Percentiles rank a stretch among this genome's conserved stretches.
These are phyloP conservation scores for Mrakia gelida DNA, from an alignment of 768 basidiomycete genomes.

Conservation along the genomic window DNA sequence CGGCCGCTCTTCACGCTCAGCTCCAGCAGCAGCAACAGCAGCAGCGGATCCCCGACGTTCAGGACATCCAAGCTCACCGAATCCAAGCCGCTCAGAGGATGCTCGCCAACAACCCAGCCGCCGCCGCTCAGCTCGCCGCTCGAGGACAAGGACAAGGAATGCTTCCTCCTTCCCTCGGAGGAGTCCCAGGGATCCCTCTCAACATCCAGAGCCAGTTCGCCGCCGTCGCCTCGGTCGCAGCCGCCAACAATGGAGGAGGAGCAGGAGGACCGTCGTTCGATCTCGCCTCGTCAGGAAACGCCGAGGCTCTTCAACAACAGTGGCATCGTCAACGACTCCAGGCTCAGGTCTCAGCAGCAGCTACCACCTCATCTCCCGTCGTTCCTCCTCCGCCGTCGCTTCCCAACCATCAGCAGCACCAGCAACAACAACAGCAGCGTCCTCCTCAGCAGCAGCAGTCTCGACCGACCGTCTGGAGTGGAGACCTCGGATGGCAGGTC, in stretches of 20 bases:
- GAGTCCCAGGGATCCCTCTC: not conserved
- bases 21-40: constrained; percentile 1
- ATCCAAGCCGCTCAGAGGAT: constrained; percentile 1
- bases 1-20: not conserved
- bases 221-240: not conserved
- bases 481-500: constrained; percentile 15
- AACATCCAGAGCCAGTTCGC: not conserved
- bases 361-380: not conserved
- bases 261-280: not conserved
- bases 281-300: not conserved
- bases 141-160: not conserved
- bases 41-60: constrained; percentile 1
- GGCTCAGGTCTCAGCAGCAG: not conserved
- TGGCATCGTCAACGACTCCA: constrained; percentile 4
- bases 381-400: not conserved
- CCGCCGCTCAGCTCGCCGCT: not conserved
- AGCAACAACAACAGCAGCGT: not conserved
- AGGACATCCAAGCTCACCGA: constrained; percentile 10
- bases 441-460: not conserved
- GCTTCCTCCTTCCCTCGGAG: too few relatives aligned
- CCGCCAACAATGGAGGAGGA: not conserved
- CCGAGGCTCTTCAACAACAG: not conserved
- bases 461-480: not conserved
- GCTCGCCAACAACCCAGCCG: not conserved
- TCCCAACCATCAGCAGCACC: not conserved